phyloP scores from a whole-genome alignment of 352 stramenopile genomes.

The Phytopythium sindhum region DNA sequence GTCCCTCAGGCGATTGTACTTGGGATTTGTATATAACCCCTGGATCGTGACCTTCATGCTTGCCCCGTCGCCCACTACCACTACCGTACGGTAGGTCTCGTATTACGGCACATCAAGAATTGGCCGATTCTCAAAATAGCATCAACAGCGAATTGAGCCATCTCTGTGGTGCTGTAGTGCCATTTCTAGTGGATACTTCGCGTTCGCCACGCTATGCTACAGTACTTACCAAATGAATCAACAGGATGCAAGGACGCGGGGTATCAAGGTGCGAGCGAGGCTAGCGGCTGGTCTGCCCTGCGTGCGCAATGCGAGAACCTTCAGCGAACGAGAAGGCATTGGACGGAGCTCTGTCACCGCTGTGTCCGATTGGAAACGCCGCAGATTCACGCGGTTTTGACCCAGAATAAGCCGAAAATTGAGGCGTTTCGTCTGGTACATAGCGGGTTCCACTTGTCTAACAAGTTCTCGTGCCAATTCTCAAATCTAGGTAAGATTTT shows the following conservation, averaged over 20 bases:
- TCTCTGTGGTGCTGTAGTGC: neutral
- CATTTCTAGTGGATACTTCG: neutral
- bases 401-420: neutral
- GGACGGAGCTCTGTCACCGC: neutral
- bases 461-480: neutral
- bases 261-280: neutral
- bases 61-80: constrained; percentile 1
- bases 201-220: neutral
- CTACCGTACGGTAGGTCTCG: neutral
- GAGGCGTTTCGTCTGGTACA: neutral
- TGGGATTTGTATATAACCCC: neutral
- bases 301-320: constrained; percentile 3
- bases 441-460: neutral
- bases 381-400: neutral
- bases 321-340: neutral
- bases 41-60: neutral
- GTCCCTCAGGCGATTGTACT: neutral
- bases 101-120: neutral
- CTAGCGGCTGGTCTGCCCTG: neutral
- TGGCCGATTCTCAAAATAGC: neutral
- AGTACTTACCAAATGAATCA: neutral
- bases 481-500: neutral
- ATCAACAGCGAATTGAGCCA: neutral
- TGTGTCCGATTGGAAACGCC: neutral
- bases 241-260: neutral